Conservation (phyloP, 202 grass and related monocot species). For the Digitaria exilis region DNA sequence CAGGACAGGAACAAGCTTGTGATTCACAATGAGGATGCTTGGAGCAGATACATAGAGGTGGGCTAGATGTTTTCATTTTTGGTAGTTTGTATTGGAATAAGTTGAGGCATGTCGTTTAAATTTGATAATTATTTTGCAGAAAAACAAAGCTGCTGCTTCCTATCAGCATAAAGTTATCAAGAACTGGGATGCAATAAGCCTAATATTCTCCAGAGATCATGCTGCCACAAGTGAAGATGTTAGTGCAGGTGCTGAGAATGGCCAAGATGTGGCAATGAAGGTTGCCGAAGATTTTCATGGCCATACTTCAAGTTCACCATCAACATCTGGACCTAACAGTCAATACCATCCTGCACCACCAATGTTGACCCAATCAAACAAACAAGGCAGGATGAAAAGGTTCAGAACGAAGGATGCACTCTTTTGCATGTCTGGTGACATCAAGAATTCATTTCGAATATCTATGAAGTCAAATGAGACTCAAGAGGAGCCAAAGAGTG, state of each 20-base stretch:
- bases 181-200: slow-evolving; percentile 37
- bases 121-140: slow-evolving; percentile 36
- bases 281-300: slow-evolving; percentile 9
- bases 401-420: slow-evolving; percentile 33
- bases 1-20: neutral
- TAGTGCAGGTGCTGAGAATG: slow-evolving; percentile 35
- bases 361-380: neutral
- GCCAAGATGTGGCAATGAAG: slow-evolving; percentile 22
- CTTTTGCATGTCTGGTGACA: slow-evolving; percentile 37
- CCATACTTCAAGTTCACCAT: slow-evolving; percentile 27
- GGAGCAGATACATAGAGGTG: slow-evolving; percentile 28
- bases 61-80: neutral
- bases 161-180: slow-evolving; percentile 37
- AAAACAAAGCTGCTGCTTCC: slow-evolving; percentile 38
- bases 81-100: neutral
- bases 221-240: slow-evolving; percentile 34
- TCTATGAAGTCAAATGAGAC: slow-evolving; percentile 25
- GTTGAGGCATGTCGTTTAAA: neutral
- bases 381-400: slow-evolving; percentile 21
- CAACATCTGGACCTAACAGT: slow-evolving; percentile 40
- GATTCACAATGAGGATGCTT: slow-evolving; percentile 30
- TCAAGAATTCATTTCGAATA: slow-evolving; percentile 45
- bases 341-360: neutral
- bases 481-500: slow-evolving; percentile 17
- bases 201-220: slow-evolving; percentile 41